Evolutionary conservation across 345 rosid genomes (phyloP), one percentile per base, ranked within the genome.

Genomic region (Populus alba): DNA sequence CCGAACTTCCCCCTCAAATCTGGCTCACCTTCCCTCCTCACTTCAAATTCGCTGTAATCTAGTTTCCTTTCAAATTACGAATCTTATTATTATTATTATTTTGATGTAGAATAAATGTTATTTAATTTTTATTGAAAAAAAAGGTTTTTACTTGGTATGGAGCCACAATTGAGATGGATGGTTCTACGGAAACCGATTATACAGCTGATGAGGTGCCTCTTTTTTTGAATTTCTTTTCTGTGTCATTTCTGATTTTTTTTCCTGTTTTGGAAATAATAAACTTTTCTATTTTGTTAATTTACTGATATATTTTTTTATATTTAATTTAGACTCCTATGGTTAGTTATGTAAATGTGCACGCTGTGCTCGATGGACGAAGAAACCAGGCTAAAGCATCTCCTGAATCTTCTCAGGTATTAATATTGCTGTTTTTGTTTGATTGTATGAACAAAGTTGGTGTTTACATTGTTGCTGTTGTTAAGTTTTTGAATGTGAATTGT

Each of bases 81-180:
- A 38, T 38, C 66, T 43, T 63, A 8, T 53, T n/a, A n/a, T 11
- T 33, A 33, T 22, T n/a, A n/a, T 25, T 61, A 7, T 62, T 62
- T 47, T 35, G 18, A 39, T 31, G 41, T 49, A 35, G 22, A 12
- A 7, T 63, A 4, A 63, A 63, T 63, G 23, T 22, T 7, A 63
- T 63, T n/a, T 23, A 7, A 23, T n/a, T 63, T 27, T 22, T 2
- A 23, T n/a, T 63, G 16, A 23, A 29, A 25, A 25, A 22, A 23
- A 63, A 94, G 99, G 98, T 92, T 65, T 96, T 94, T 77, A 94
- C 98, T 22, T 94, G 98, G 98, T 89, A 90, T 76, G 98, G 98
- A 81, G 98, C 99, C 8, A 91, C 95, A 18, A 84, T 96, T 73
- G 99, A 96, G 84, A 85, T 96, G 88, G 97, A 94, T 75, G 97